Evolutionary conservation across 441 rosid genomes (phyloP).

Genomic region (Mallotus japonicus): DNA sequence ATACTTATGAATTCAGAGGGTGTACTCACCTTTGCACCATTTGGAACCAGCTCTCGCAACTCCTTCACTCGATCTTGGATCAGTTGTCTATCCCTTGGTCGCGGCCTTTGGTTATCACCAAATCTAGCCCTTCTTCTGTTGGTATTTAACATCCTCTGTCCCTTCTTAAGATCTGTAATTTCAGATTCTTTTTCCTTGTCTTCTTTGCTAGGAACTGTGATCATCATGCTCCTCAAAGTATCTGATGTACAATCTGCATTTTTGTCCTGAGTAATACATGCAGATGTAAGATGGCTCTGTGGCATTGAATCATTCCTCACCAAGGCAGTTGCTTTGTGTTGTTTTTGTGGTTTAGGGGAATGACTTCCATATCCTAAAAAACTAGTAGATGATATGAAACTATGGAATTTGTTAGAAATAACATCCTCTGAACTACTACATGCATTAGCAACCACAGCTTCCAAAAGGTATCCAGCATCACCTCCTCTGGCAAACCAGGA

Average conservation of each 20-base stretch:
- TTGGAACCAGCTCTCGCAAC: conserved; percentile 62
- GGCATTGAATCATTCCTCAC: conserved; percentile 23
- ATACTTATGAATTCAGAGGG: background rate
- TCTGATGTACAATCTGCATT: conserved; percentile 19
- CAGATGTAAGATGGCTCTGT: conserved; percentile 22
- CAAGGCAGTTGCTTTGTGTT: background rate
- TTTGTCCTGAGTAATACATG: conserved; percentile 10
- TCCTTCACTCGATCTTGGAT: conserved; percentile 72
- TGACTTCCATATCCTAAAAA: conserved; percentile 16
- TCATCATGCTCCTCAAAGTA: conserved; percentile 27
- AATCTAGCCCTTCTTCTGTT: conserved; percentile 45
- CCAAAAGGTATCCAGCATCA: conserved; percentile 40
- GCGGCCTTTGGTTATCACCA: conserved; percentile 46
- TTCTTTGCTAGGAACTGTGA: conserved; percentile 26
- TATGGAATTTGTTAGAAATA: conserved; percentile 12
- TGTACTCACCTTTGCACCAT: conserved; percentile 50
- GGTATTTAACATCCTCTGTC: conserved; percentile 27
- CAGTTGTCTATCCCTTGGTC: conserved; percentile 71
- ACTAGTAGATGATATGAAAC: conserved; percentile 20
- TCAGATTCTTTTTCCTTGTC: conserved; percentile 17
- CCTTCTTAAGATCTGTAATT: conserved; percentile 24
- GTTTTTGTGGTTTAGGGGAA: conserved; percentile 24
- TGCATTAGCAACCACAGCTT: conserved; percentile 38
- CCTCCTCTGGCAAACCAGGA: conserved; percentile 25
- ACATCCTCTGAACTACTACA: conserved; percentile 20